phyloP scores from a whole-genome alignment of 169 alveolate genomes.

The Plasmodium knowlesi region DNA sequence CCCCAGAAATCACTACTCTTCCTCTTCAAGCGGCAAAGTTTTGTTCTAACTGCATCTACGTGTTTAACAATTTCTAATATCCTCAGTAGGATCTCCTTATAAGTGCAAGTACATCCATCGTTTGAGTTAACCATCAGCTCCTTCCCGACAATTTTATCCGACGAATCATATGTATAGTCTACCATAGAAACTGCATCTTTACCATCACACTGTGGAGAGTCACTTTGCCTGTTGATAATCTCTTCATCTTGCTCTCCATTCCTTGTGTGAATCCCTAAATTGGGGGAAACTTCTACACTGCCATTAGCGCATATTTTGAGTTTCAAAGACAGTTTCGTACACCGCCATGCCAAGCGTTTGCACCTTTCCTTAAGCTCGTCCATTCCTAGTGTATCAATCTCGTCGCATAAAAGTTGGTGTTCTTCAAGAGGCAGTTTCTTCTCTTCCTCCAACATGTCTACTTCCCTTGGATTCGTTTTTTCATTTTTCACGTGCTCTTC shows the following conservation, averaged over 20 bases:
- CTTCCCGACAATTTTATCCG: background rate
- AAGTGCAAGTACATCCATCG: conserved; percentile 5
- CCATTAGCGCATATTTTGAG: background rate
- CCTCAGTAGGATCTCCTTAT: conserved; percentile 11
- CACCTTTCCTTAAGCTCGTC: background rate
- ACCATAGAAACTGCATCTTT: background rate
- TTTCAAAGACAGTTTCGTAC: background rate
- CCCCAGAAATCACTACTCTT: background rate
- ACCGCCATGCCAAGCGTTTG: conserved; percentile 5
- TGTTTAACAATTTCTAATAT: conserved; percentile 11
- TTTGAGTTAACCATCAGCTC: background rate
- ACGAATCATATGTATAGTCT: background rate
- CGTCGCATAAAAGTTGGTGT: background rate
- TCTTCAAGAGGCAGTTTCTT: background rate
- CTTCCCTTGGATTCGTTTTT: background rate
- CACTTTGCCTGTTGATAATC: background rate
- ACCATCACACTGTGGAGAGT: background rate
- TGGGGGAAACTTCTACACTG: background rate
- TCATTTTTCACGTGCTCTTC: background rate
- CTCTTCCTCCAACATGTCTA: background rate
- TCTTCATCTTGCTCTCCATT: background rate
- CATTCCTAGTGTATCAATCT: background rate
- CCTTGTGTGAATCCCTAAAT: background rate
- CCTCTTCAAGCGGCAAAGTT: background rate
- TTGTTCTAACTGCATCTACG: conserved; percentile 20